These are phyloP conservation scores for Tricholomella constricta DNA, from an alignment of 768 basidiomycete genomes.

Conservation along the genomic window DNA sequence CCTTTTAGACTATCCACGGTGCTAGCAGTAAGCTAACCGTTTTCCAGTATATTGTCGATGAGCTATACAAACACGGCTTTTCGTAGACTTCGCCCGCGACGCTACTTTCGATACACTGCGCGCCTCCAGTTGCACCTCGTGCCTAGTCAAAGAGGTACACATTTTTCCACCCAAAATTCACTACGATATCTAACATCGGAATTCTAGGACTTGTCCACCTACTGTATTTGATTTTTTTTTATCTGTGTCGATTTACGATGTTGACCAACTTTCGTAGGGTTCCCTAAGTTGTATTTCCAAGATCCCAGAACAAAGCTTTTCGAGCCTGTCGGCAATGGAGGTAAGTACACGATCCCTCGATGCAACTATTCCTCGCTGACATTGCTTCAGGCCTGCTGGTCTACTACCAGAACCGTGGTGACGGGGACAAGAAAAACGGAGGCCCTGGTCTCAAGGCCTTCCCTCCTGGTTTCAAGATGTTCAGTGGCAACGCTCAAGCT, in stretches of 20 bases:
- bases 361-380: neutral
- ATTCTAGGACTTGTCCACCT: constrained; percentile 39
- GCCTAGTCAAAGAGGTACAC: constrained; percentile 34
- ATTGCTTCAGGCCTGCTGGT: constrained; percentile 33
- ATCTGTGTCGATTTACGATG: neutral
- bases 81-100: constrained; percentile 35
- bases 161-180: neutral
- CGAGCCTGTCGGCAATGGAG: constrained; percentile 41
- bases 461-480: constrained; percentile 44
- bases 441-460: constrained; percentile 44
- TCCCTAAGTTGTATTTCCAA: constrained; percentile 44
- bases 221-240: constrained; percentile 30
- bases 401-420: constrained; percentile 45
- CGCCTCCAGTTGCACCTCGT: constrained; percentile 39
- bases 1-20: constrained; percentile 38
- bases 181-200: neutral
- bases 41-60: neutral
- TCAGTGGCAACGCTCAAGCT: constrained; percentile 40
- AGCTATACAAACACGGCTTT: neutral
- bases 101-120: constrained; percentile 36
- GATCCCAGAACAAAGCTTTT: constrained; percentile 38
- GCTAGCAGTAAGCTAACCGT: constrained; percentile 31
- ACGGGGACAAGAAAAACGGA: constrained; percentile 38
- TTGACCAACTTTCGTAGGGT: constrained; percentile 27
- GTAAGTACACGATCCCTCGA: constrained; percentile 16